Percentiles rank a stretch among this genome's conserved stretches.
These are phyloP conservation scores for Albugo candida DNA, from an alignment of 352 stramenopile species.

Conservation along the genomic window DNA sequence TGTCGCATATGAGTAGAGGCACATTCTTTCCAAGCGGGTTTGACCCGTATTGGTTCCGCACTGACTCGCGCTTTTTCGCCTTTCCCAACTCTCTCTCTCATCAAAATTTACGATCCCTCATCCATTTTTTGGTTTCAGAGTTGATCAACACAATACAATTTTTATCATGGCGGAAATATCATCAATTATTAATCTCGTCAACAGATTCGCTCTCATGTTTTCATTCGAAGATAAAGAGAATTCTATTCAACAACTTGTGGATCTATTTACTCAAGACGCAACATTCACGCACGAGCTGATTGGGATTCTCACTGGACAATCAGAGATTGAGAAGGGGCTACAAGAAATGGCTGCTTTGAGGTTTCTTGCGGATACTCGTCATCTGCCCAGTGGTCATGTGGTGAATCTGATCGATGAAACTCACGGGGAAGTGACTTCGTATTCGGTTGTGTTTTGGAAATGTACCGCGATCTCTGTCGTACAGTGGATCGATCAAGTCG, in stretches of 20 bases:
- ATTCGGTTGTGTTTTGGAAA: constrained; percentile 71
- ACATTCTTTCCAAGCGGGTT: too few species aligned
- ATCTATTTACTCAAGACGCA: constrained; percentile 52
- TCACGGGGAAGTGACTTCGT: constrained; percentile 31
- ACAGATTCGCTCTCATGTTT: constrained; percentile 59
- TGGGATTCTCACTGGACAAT: constrained; percentile 31
- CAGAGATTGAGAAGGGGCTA: constrained; percentile 52
- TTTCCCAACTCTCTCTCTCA: too few species aligned
- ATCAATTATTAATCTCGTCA: constrained; percentile 71
- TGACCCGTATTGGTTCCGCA: too few species aligned
- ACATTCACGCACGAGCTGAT: constrained; percentile 62
- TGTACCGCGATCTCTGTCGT: constrained; percentile 70
- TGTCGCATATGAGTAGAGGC: too few species aligned
- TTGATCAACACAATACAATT: too few species aligned
- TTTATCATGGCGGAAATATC: constrained; percentile 37
- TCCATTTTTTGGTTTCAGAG: too few species aligned
- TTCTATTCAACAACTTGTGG: constrained; percentile 41
- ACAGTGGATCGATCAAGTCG: constrained; percentile 55
- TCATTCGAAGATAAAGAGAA: constrained; percentile 57
- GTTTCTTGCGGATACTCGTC: constrained; percentile 62
- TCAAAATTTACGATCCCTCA: too few species aligned
- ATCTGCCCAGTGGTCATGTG: constrained; percentile 64
- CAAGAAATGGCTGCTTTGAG: constrained; percentile 49
- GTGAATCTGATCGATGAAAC: constrained; percentile 32
- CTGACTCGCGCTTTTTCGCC: too few species aligned